These are phyloP conservation scores for Quercus aquifolioides DNA, from an alignment of 306 rosid species.

Conservation along the genomic window DNA sequence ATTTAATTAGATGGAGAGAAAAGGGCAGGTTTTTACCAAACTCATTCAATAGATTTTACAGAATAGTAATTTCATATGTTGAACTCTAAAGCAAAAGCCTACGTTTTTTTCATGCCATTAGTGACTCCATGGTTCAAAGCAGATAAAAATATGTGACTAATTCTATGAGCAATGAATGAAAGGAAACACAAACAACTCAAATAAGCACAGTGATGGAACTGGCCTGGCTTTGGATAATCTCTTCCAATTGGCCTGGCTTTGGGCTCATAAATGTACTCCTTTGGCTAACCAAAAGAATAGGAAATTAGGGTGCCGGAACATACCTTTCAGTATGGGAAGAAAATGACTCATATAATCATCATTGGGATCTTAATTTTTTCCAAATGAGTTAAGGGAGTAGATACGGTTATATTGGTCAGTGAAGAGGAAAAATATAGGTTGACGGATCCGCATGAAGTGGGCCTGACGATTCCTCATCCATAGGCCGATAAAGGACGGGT, in stretches of 20 bases:
- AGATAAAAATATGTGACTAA: neutral
- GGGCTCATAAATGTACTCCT: conserved; percentile 88
- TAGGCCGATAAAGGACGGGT: too few species aligned
- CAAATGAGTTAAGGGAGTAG: conserved; percentile 82
- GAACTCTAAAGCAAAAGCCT: neutral
- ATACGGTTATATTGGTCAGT: conserved; percentile 78
- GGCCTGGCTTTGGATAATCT: conserved; percentile 91
- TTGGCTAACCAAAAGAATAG: conserved; percentile 40
- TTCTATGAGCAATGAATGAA: neutral
- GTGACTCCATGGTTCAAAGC: neutral
- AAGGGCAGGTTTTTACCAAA: neutral
- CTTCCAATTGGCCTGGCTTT: conserved; percentile 86
- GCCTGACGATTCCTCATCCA: too few species aligned
- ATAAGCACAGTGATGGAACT: conserved; percentile 21
- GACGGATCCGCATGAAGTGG: too few species aligned
- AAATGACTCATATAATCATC: conserved; percentile 83
- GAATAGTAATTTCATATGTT: neutral
- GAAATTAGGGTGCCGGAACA: conserved; percentile 5
- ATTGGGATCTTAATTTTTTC: conserved; percentile 91
- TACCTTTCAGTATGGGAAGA: conserved; percentile 76
- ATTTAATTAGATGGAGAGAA: too few species aligned
- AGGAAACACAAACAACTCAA: neutral
- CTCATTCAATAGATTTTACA: neutral
- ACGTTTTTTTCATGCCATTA: neutral
- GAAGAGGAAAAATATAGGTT: too few species aligned